Evolutionary conservation across 345 rosid species (phyloP), one percentile per base, ranked within the genome.

Genomic region (Populus pruinosa): DNA sequence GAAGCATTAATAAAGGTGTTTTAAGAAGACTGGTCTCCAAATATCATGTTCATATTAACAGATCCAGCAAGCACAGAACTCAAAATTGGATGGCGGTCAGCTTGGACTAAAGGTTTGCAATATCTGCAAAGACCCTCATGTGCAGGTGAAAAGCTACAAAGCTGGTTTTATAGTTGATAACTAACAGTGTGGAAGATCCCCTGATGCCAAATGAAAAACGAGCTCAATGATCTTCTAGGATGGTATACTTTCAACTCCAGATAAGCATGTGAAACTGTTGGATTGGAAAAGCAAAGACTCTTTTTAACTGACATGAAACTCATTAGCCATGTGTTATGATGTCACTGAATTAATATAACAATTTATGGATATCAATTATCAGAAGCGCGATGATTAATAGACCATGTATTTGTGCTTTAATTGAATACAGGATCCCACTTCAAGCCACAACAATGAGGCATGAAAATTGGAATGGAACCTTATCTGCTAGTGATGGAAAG

Each of bases 81-180:
- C 35, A 25, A 16, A 35, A 23, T 9, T 11, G 47, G 65, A 23
- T 6, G 59, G 70, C 73, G 66, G 64, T n/a, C 67, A 39, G 71
- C 71, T 71, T 69, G 73, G 67, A 53, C 69, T 67, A 63, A 63
- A 14, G 27, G 41, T 64, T 74, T 29, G 65, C 79, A 16, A 43
- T 23, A 29, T 6, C 49, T 41, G 64, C 31, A 43, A 47, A 55
- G 17, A 59, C 36, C 8, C 39, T 35, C 41, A 73, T 71, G n/a
- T 21, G 21, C 69, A 21, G 41, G 64, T 53, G 27, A 27, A 72
- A 67, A 47, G 56, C 9, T 41, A 65, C 50, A 76, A 25, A 55
- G 67, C 55, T 33, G 66, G 20, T 49, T 17, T 64, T 53, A 67
- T 35, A 55, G 29, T 76, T 49, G 69, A 14, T 43, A 39, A 11